Conservation (phyloP, 108 stramenopile genomes). For the Tribonema minus region DNA sequence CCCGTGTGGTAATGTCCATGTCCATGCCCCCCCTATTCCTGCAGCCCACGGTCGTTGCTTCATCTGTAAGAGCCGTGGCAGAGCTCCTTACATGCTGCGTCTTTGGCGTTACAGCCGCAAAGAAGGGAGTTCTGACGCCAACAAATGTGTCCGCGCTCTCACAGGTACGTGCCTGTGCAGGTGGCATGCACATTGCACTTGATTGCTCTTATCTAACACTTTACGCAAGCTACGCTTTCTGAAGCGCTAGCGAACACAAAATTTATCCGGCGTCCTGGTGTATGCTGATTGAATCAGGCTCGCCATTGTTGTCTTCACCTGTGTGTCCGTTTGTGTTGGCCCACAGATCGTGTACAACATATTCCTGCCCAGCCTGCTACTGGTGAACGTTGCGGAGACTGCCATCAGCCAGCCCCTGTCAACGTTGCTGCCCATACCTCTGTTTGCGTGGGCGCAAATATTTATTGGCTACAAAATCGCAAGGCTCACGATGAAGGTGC, state of each 20-base stretch:
- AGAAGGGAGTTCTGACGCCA: slow-evolving; percentile 20
- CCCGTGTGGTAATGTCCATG: too few species aligned
- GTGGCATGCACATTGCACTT: not conserved
- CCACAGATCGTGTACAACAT: slow-evolving; percentile 45
- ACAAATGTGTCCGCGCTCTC: slow-evolving; percentile 18
- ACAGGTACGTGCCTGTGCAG: slow-evolving; percentile 3
- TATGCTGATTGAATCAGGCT: not conserved
- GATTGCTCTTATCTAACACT: not conserved
- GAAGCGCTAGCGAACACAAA: not conserved
- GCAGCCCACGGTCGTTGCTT: slow-evolving; percentile 3
- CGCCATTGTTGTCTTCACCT: not conserved
- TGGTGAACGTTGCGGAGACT: slow-evolving; percentile 43
- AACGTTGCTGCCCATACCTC: slow-evolving; percentile 28
- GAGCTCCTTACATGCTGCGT: slow-evolving; percentile 30
- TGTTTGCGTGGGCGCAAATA: slow-evolving; percentile 30
- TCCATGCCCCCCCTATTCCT: too few species aligned
- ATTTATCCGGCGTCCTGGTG: not conserved
- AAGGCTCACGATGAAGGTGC: slow-evolving; percentile 6
- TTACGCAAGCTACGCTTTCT: not conserved
- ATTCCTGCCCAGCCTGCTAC: slow-evolving; percentile 38
- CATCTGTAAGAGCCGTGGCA: slow-evolving; percentile 14
- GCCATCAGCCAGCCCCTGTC: slow-evolving; percentile 22
- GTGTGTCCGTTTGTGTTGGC: not conserved
- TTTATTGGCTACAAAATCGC: not conserved
- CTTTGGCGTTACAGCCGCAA: slow-evolving; percentile 14